Evolutionary conservation across 192 early-diverging fungal species (phyloP), one percentile per base, ranked within the genome.

Genomic region (Entophlyctis luteolus): DNA sequence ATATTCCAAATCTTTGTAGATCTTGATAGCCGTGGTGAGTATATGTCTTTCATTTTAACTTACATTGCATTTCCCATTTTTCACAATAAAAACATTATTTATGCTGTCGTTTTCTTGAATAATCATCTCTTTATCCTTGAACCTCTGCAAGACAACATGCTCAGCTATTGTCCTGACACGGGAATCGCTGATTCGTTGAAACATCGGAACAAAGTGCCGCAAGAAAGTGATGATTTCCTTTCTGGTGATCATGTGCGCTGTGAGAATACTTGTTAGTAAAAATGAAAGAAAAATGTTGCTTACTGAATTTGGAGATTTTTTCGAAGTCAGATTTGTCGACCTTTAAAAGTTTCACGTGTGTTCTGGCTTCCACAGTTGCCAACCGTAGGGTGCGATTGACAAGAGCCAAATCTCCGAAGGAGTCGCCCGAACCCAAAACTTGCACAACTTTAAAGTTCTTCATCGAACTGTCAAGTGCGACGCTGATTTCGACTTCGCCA

Each of bases 391-490:
- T 48, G 8, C 32, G 39, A 33, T 63, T 47, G 10, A 63, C 29
- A 4, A 63, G 46, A 6, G 60, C 60, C 60, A 63, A 48, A 29
- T 63, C 60, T 20, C 60, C 60, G 45, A 63, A 63, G 10, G 20
- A 20, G 47, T 63, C 60, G 16, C 60, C 60, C 5, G 60, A 6
- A 29, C 28, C 31, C 3, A 6, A 23, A 2, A 63, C 29, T 20
- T 47, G 46, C 28, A 63, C 46, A 12, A 48, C 47, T 45, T 28
- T 32, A 25, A 12, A 5, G 3, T 14, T 8, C 6, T 4, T 4
- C 60, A 49, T 48, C 8, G 37, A 31, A 3, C 28, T 0, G 34
- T 63, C 60, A n/a, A 48, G 28, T 23, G 39, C 42, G 4, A 63
- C 28, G 14, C 16, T 25, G 34, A 63, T 48, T 4, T 46, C 31